These are phyloP conservation scores for Rubia peregrina DNA, from an alignment of 305 asterid species.

Conservation along the genomic window DNA sequence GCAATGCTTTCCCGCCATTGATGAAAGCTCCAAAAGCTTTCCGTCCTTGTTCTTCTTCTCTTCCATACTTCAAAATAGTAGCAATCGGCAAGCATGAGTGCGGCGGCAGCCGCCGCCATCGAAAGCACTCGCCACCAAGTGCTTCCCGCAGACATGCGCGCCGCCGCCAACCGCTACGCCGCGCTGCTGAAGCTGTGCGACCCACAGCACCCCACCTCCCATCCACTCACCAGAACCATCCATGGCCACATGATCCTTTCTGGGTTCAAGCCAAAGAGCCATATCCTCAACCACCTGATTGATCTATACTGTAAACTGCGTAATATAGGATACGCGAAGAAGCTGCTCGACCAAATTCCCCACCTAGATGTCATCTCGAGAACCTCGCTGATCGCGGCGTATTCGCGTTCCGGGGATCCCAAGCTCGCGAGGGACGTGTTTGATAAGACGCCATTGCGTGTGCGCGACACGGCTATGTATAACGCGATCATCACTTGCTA, in stretches of 20 bases:
- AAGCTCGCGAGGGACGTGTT: constrained; percentile 54
- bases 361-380: constrained; percentile 66
- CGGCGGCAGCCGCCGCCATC: constrained; percentile 1
- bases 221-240: constrained; percentile 37
- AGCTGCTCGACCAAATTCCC: constrained; percentile 70
- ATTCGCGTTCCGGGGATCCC: constrained; percentile 51
- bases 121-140: neutral
- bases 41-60: neutral
- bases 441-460: constrained; percentile 39
- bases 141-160: constrained; percentile 12
- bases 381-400: constrained; percentile 64
- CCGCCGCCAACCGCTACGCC: constrained; percentile 47
- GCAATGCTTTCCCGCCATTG: constrained; percentile 8
- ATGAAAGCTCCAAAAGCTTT: neutral
- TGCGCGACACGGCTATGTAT: constrained; percentile 64
- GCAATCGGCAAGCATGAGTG: constrained; percentile 11
- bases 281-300: constrained; percentile 63
- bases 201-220: constrained; percentile 33
- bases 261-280: constrained; percentile 59
- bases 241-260: constrained; percentile 68
- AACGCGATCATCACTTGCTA: constrained; percentile 81
- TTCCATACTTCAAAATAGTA: neutral
- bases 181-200: constrained; percentile 57
- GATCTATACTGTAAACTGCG: constrained; percentile 51
- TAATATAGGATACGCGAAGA: constrained; percentile 46